Evolutionary conservation across 805 yeast species (phyloP).

Genomic region (Cyberlindnera meyerae): DNA sequence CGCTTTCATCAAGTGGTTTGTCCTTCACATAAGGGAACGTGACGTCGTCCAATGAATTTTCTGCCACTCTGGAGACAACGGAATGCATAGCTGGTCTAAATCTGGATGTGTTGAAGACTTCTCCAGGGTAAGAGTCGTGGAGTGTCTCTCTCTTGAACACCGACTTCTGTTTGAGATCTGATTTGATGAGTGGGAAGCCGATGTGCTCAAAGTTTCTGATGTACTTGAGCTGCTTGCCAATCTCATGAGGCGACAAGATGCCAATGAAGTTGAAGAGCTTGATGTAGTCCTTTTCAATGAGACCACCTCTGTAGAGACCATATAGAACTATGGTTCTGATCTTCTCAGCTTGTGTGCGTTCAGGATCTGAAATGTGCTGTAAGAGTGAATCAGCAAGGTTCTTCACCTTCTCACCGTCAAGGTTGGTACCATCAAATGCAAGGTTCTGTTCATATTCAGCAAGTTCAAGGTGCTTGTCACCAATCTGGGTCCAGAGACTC

Average conservation of each 20-base stretch:
- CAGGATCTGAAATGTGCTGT: constrained; percentile 43
- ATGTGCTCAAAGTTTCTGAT: constrained; percentile 53
- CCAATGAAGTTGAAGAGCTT: constrained; percentile 60
- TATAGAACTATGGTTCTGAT: constrained; percentile 71
- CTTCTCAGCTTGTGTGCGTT: constrained; percentile 58
- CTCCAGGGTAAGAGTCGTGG: constrained; percentile 45
- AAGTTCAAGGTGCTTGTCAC: constrained; percentile 54
- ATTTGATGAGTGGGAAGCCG: constrained; percentile 53
- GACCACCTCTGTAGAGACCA: constrained; percentile 76
- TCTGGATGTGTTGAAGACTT: constrained; percentile 57
- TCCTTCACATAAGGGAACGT: constrained; percentile 73
- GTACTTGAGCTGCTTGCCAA: constrained; percentile 43
- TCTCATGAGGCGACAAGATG: constrained; percentile 34
- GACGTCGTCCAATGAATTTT: constrained; percentile 50
- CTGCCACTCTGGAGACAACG: constrained; percentile 47
- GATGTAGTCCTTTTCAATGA: constrained; percentile 64
- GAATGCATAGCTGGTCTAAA: constrained; percentile 65
- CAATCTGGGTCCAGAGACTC: constrained; percentile 57
- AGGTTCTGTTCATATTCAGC: constrained; percentile 85
- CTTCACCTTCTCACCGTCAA: constrained; percentile 60
- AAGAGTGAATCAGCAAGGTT: constrained; percentile 60
- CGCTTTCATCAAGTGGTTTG: constrained; percentile 52
- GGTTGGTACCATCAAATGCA: constrained; percentile 64
- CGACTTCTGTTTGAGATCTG: constrained; percentile 36
- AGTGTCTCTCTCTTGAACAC: constrained; percentile 42